Evolutionary conservation across 73 alveolate species (phyloP), one percentile per base, ranked within the genome.

Genomic region (Paramecium pentaurelia): DNA sequence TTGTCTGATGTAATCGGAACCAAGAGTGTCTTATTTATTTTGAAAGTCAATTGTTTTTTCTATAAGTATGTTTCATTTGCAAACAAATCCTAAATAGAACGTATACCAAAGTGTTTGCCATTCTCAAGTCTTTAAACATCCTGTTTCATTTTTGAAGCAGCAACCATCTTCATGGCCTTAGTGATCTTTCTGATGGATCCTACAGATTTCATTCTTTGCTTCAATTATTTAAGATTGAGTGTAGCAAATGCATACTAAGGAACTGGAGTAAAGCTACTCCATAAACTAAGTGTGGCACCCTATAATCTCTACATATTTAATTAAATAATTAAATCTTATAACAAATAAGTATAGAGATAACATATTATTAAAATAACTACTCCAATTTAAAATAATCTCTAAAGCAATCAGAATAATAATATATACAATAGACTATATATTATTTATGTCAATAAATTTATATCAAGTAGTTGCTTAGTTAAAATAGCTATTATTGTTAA

Each of bases 111-210:
- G 71, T 87, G 51, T 88, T 88, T 94, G 30, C 99, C 99, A 45
- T 86, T 92, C 32, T 92, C 96, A 58, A 97, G 93, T 88, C 98
- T 95, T 14, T 80, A 71, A 11, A 95, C 92, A 32, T 97, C 98
- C 51, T 92, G 93, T 54, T 95, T 95, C 98, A 97, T 96, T 83
- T 97, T 97, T 37, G 98, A 70, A 27, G 99, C 97, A 60, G 99
- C 99, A 94, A 97, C 96, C 99, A 97, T 97, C 96, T 97, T 97
- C 99, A 97, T 97, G 86, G 99, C 98, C 92, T 97, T 97, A 80
- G 98, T 96, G 95, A 96, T 96, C 96, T 96, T 96, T 86, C 95
- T 97, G 58, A 96, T 96, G 36, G 97, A 90, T 60, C 71, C 83
- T 49, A 96, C 98, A 40, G 99, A 95, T 93, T 95, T 95, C 97